Evolutionary conservation across 2,329 filamentous ascomycete species (phyloP).

Genomic region (Pyrenophora teres): DNA sequence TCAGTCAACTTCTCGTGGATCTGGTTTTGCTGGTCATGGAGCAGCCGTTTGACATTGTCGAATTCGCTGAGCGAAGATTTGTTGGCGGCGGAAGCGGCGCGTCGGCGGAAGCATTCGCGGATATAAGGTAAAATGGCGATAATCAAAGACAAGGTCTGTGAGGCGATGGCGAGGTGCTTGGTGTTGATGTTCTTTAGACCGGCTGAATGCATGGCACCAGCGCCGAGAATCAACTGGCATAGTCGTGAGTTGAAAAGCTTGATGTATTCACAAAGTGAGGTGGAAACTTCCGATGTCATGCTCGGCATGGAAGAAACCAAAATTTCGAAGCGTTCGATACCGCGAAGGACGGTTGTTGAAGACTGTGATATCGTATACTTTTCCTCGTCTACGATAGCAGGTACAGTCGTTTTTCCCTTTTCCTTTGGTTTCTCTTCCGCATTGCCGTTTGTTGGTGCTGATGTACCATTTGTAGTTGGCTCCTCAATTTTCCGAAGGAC

Average conservation of each 20-base stretch:
- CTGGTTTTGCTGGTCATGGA: conserved; percentile 86
- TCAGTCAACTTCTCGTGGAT: conserved; percentile 94
- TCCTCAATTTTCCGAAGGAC: conserved; percentile 30
- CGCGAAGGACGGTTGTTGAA: conserved; percentile 77
- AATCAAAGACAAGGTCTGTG: conserved; percentile 85
- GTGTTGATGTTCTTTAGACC: conserved; percentile 91
- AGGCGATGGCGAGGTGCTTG: conserved; percentile 89
- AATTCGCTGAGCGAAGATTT: conserved; percentile 72
- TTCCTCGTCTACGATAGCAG: conserved; percentile 81
- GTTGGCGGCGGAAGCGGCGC: conserved; percentile 53
- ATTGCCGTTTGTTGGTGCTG: conserved; percentile 37
- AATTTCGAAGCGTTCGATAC: conserved; percentile 80
- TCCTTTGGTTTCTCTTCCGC: conserved; percentile 37
- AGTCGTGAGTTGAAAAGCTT: conserved; percentile 95
- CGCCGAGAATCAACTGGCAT: conserved; percentile 94
- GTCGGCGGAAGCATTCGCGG: conserved; percentile 85
- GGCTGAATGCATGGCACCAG: conserved; percentile 84
- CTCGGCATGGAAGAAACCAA: conserved; percentile 84
- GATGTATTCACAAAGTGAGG: conserved; percentile 80
- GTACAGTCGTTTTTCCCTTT: conserved; percentile 52
- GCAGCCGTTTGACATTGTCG: conserved; percentile 80
- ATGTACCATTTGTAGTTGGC: conserved; percentile 29
- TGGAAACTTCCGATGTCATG: conserved; percentile 82
- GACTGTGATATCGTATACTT: conserved; percentile 85
- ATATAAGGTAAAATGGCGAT: conserved; percentile 87